Base-by-base conservation (phyloP, 2,329 filamentous ascomycete genomes). In the Leptosphaerulina australis region DNA sequence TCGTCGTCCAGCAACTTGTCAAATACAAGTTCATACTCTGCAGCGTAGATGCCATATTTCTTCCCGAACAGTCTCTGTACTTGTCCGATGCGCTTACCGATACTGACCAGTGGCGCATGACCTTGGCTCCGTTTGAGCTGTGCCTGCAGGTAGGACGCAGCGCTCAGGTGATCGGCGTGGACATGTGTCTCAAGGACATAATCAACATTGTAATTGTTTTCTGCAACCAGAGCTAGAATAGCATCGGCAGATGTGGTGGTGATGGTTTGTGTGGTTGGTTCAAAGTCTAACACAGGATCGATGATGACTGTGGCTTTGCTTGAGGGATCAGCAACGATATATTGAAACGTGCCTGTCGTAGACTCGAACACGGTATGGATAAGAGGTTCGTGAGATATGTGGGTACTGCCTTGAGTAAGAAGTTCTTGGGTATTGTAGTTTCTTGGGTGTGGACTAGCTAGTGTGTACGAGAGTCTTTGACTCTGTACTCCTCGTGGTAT, bases 171-270 rank as follows among this genome's bases (percentile, higher is more conserved):
- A 46, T 87, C 82, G 3, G 83, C 83, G 53, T 86, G 81, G 0
- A 76, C 79, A 62, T 88, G 84, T 0, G 85, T 87, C 56, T 88
- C 85, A 2, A 87, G 74, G 14, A 88, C 82, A 30, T 67, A 71
- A 0, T 74, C 70, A 8, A 87, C 62, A 0, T 54, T 74, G 60
- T 84, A 85, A 1, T 70, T 70, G 1, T 80, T 66, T 1, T 77
- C 59, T 3, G 62, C 56, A 5, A 83, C 63, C 0, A 80, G 18
- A 0, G 71, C 55, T 0, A 87, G 70, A 0, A 88, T 55, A 0
- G 51, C 34, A 50, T 87, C 82, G 2, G 85, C 85, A 0, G 79
- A 72, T 0, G 59, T 36, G 0, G 84, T 86, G 5, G 67, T 74
- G 50, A 87, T 75, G 2, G 44, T 62, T 29, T 73, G 68, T 1